A percentile compares a stretch with the other conserved stretches of the same genome.
Evolutionary conservation across 371 early-diverging fungal genomes (phyloP).

Genomic region (Apophysomyces ossiformis): DNA sequence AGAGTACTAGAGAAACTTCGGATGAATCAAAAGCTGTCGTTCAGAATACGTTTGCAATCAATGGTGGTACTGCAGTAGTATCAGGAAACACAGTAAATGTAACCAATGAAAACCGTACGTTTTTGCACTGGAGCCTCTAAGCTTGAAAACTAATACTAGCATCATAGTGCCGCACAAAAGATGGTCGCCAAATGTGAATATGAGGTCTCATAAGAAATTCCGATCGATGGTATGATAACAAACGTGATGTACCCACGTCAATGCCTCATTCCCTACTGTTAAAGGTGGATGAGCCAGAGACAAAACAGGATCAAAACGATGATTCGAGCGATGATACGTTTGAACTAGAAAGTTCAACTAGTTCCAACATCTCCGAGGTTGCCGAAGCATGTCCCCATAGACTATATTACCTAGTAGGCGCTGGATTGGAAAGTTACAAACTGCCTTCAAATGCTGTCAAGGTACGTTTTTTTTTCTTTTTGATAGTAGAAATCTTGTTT

Average conservation of each 20-base stretch:
- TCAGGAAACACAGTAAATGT: neutral
- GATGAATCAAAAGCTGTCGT: neutral
- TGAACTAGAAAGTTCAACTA: neutral
- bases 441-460: conserved; percentile 2
- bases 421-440: neutral
- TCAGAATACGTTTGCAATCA: neutral
- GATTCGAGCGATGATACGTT: neutral
- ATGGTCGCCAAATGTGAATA: neutral
- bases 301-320: neutral
- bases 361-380: neutral
- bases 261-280: no score
- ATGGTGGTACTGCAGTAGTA: neutral
- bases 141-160: neutral
- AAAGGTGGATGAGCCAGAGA: neutral
- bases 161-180: neutral
- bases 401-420: neutral
- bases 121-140: neutral
- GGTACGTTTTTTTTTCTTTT: neutral
- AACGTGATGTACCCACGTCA: neutral
- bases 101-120: neutral
- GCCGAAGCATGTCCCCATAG: neutral
- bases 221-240: neutral
- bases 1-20: neutral
- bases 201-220: neutral
- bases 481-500: neutral